Conservation (phyloP, 352 stramenopile species). For the Pythium chondricola region DNA sequence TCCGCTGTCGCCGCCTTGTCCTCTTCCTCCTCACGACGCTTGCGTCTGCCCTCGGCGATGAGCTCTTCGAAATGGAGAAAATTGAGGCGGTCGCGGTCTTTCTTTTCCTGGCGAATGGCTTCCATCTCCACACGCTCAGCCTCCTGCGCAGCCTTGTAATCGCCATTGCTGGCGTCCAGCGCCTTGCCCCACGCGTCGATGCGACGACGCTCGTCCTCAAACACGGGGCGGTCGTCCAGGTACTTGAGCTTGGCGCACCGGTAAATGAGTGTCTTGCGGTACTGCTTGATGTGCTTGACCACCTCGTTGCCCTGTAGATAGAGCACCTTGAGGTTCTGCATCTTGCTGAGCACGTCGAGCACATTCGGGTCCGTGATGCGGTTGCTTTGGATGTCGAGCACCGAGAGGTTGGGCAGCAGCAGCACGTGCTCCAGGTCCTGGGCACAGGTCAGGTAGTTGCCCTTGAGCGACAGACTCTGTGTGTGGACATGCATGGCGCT, state of each 20-base stretch:
- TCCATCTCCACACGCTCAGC: slow-evolving; percentile 84
- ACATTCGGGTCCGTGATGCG: slow-evolving; percentile 58
- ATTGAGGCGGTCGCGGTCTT: slow-evolving; percentile 77
- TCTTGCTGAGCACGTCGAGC: slow-evolving; percentile 57
- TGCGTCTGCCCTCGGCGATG: slow-evolving; percentile 64
- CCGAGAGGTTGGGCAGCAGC: slow-evolving; percentile 52
- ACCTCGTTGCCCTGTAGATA: slow-evolving; percentile 83
- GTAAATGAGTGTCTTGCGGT: slow-evolving; percentile 76
- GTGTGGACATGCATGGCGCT: slow-evolving; percentile 6
- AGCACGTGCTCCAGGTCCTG: slow-evolving; percentile 62
- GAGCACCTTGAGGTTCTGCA: slow-evolving; percentile 78
- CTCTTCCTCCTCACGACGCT: slow-evolving; percentile 47
- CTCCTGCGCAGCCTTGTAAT: slow-evolving; percentile 78
- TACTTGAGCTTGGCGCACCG: slow-evolving; percentile 76
- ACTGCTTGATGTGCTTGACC: slow-evolving; percentile 85
- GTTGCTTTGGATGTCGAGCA: slow-evolving; percentile 82
- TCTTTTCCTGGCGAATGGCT: slow-evolving; percentile 81
- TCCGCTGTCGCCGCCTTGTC: slow-evolving; percentile 8
- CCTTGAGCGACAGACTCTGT: slow-evolving; percentile 61
- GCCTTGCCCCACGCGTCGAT: slow-evolving; percentile 73
- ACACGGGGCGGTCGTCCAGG: slow-evolving; percentile 78
- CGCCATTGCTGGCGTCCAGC: slow-evolving; percentile 49
- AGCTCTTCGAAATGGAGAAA: slow-evolving; percentile 86
- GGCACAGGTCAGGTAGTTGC: slow-evolving; percentile 60
- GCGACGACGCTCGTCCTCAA: slow-evolving; percentile 79